Base-by-base conservation (phyloP, 75 land plant species). In the Azolla pinnata region DNA sequence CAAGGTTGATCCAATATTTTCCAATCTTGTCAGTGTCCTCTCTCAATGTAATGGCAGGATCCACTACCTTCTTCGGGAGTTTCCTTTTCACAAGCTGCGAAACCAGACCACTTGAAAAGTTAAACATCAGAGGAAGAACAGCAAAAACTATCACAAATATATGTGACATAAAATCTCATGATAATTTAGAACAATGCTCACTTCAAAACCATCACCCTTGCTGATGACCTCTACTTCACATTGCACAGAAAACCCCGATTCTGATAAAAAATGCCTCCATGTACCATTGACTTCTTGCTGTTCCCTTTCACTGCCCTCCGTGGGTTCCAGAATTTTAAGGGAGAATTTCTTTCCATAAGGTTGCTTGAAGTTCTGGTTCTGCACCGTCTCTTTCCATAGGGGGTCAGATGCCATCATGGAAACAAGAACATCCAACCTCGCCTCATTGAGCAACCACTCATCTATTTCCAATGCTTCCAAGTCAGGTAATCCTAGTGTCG, bases 171-270 rank as follows among this genome's bases (percentile, higher is more conserved):
- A 48, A 26, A 47, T 62, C 59, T 8, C 42, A 38, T 8, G 14
- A 38, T 38, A 38, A 8, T 7, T 38, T 38, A 8, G 42, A 38
- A 7, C 7, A 8, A 26, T 18, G 25, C 67, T 54, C 20, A 87
- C 97, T 96, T 93, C 96, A 71, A 83, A 93, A 14, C 83, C 82
- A 51, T 93, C 98, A 29, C 98, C 90, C 59, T 70, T 81, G 54
- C 86, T 86, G 55, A 93, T 29, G 32, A 93, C 79, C 51, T 83
- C 84, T 63, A 88, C 90, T 62, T 77, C 87, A 67, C 67, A 84
- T 44, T 72, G 76, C 53, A 84, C 79, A 33, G 83, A 66, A 20
- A 42, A 47, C 48, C 90, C 97, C 58, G 74, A 67, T 30, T 90
- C 97, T 18, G 83, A 81, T 64, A 87, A 56, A 44, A 90, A 86